A percentile compares a stretch with the other conserved stretches of the same genome.
Evolutionary conservation across 2,329 filamentous ascomycete species (phyloP).

Genomic region (Talaromyces sp.): DNA sequence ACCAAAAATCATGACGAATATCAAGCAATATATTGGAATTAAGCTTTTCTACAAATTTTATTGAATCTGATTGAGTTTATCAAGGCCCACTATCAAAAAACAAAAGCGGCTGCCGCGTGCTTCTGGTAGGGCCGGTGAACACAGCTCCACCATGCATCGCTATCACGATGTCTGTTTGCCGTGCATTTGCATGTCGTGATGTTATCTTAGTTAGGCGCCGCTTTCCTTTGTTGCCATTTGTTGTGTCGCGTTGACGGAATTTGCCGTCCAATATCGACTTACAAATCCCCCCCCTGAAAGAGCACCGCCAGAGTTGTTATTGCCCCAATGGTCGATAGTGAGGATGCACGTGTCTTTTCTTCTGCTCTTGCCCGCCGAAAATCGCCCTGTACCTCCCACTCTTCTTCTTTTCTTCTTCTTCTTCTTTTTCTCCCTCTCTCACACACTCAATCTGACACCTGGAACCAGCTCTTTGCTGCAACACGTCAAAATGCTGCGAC

Average conservation of each 20-base stretch:
- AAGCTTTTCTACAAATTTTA: background rate
- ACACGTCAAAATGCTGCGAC: background rate
- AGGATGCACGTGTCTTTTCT: background rate
- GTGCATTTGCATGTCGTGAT: background rate
- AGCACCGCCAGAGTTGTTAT: background rate
- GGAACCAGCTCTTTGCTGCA: background rate
- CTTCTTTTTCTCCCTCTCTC: background rate
- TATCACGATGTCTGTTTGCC: background rate
- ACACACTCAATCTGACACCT: background rate
- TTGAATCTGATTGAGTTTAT: background rate
- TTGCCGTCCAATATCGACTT: background rate
- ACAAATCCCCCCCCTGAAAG: background rate
- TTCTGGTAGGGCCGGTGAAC: background rate
- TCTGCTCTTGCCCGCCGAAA: background rate
- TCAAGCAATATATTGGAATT: background rate
- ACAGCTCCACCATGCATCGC: background rate
- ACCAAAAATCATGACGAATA: background rate
- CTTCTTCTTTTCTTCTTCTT: background rate
- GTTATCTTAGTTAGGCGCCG: background rate
- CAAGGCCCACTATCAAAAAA: background rate
- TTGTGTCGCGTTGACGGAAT: background rate
- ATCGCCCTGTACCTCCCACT: background rate
- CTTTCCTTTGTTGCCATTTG: background rate
- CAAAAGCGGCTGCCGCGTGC: background rate
- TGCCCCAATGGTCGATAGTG: background rate